These are phyloP conservation scores for Lactarius evosmus DNA, from an alignment of 768 basidiomycete species.

Conservation along the genomic window DNA sequence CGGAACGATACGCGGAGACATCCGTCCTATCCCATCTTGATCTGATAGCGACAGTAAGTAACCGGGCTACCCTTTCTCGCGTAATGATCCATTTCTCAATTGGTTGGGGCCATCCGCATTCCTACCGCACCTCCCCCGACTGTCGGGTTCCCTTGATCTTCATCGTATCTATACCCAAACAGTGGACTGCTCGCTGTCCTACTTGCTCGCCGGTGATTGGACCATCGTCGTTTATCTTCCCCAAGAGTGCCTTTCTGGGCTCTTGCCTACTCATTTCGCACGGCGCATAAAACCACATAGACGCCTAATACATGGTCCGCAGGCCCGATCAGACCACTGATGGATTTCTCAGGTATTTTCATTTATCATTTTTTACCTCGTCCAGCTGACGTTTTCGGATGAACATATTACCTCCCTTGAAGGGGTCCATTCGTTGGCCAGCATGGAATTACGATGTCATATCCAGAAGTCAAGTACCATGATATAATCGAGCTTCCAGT, in stretches of 20 bases:
- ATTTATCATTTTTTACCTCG: neutral
- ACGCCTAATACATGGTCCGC: neutral
- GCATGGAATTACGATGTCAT: neutral
- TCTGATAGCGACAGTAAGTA: neutral
- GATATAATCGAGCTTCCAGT: slow-evolving; percentile 3
- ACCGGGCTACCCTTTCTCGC: neutral
- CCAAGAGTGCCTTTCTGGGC: slow-evolving; percentile 4
- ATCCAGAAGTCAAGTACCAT: neutral
- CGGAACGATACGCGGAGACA: neutral
- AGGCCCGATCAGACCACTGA: neutral
- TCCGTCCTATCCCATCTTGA: neutral
- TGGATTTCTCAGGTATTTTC: neutral
- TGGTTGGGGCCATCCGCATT: neutral
- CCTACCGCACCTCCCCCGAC: neutral
- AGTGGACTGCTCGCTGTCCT: neutral
- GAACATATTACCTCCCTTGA: neutral
- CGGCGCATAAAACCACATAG: neutral
- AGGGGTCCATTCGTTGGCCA: neutral
- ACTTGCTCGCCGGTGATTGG: slow-evolving; percentile 5
- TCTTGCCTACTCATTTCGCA: neutral
- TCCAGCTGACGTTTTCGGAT: neutral
- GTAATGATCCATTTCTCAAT: neutral
- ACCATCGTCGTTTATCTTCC: slow-evolving; percentile 5
- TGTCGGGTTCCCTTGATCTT: neutral
- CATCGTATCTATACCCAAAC: neutral